A percentile compares a stretch with the other conserved stretches of the same genome.
These are phyloP conservation scores for Fraxinus excelsior DNA, from an alignment of 257 asterid genomes.

Conservation along the genomic window DNA sequence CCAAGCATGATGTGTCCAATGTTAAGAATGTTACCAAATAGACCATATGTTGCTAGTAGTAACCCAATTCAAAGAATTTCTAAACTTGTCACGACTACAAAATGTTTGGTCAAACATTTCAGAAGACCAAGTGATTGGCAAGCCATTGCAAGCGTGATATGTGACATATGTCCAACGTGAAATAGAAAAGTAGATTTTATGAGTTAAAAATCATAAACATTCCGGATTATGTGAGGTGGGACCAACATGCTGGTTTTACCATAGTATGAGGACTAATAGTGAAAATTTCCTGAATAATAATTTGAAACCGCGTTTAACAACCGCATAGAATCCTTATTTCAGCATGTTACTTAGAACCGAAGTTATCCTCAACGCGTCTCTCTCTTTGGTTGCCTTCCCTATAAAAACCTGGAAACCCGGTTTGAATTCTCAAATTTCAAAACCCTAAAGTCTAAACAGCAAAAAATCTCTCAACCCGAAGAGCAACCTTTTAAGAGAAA, in stretches of 20 bases:
- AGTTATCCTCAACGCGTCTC: slow-evolving; percentile 28
- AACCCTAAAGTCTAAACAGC: background rate
- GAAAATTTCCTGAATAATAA: background rate
- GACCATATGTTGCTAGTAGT: no score
- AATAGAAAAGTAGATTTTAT: no score
- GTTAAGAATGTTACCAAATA: no score
- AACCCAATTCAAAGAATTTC: no score
- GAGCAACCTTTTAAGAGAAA: background rate
- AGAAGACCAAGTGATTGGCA: no score
- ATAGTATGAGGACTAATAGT: background rate
- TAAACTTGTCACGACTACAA: no score
- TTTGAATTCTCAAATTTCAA: background rate
- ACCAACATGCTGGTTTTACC: background rate
- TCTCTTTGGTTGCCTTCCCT: background rate
- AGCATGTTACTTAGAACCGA: slow-evolving; percentile 20
- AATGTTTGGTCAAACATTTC: no score
- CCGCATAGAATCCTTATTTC: no score
- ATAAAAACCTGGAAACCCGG: background rate
- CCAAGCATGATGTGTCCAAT: no score
- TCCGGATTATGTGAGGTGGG: background rate
- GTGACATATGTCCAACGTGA: no score
- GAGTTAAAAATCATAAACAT: no score
- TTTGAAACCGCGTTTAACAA: background rate
- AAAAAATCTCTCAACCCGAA: slow-evolving; percentile 1
- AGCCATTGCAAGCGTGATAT: no score